Conservation (phyloP, 495 filamentous ascomycete genomes). For the Penicillium bovifimosum region DNA sequence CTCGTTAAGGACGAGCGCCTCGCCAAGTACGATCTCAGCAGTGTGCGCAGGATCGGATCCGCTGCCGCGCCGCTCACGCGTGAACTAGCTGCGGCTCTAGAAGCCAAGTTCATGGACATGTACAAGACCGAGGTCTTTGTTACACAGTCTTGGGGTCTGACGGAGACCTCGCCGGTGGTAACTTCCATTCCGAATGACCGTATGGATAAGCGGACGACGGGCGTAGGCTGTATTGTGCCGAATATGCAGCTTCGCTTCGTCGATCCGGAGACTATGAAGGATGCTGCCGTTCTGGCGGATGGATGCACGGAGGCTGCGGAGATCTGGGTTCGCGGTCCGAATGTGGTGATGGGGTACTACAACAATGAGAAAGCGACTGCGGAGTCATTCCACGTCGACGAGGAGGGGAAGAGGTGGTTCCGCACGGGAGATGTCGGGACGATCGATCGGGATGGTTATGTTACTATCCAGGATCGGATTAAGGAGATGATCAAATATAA, state of each 20-base stretch:
- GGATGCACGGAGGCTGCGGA: slow-evolving; percentile 50
- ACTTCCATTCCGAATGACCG: slow-evolving; percentile 43
- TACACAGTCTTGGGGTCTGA: slow-evolving; percentile 74
- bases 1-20: slow-evolving; percentile 65
- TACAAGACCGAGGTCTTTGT: slow-evolving; percentile 53
- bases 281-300: slow-evolving; percentile 38
- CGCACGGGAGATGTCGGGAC: slow-evolving; percentile 54
- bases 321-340: slow-evolving; percentile 51
- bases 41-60: slow-evolving; percentile 66
- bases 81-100: slow-evolving; percentile 57
- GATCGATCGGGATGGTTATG: slow-evolving; percentile 47
- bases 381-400: slow-evolving; percentile 48
- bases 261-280: slow-evolving; percentile 34
- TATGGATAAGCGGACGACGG: slow-evolving; percentile 50
- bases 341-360: slow-evolving; percentile 62
- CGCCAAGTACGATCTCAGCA: slow-evolving; percentile 63
- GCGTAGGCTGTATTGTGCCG: slow-evolving; percentile 53
- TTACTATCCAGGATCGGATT: slow-evolving; percentile 62
- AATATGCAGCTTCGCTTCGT: slow-evolving; percentile 57
- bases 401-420: slow-evolving; percentile 48
- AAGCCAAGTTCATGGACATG: slow-evolving; percentile 44
- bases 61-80: slow-evolving; percentile 74
- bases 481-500: slow-evolving; percentile 80
- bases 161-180: slow-evolving; percentile 49
- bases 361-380: slow-evolving; percentile 58